phyloP scores from a whole-genome alignment of 1,139 yeast genomes.

The Lodderomyces elongisporus region DNA sequence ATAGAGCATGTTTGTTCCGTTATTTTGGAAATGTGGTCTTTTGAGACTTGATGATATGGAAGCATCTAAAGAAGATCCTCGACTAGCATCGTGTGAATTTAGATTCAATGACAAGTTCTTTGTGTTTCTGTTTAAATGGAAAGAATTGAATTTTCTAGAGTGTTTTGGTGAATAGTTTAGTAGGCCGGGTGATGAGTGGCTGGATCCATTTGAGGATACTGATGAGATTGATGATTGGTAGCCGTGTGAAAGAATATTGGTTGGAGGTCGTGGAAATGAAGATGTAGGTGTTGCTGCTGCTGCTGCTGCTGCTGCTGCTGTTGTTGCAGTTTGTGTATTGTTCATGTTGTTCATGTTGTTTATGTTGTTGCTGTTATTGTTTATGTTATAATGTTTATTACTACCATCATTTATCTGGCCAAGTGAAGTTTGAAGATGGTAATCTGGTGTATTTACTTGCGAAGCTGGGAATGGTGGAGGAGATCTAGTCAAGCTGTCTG shows the following conservation, averaged over 20 bases:
- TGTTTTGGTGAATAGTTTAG: conserved; percentile 37
- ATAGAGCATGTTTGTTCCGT: conserved; percentile 2
- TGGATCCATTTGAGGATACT: conserved; percentile 8
- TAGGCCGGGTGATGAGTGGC: conserved; percentile 10
- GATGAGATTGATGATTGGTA: conserved; percentile 9
- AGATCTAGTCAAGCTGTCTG: too few species aligned
- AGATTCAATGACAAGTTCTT: conserved; percentile 34
- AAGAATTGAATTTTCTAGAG: conserved; percentile 26
- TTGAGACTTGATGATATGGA: conserved; percentile 1
- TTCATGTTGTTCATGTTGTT: too few species aligned
- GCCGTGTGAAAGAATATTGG: conserved; percentile 5
- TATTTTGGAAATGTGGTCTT: background rate
- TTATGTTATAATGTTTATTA: too few species aligned
- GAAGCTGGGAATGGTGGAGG: too few species aligned
- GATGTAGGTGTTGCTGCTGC: conserved; percentile 1
- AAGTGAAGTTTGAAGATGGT: too few species aligned
- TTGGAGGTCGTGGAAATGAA: conserved; percentile 7
- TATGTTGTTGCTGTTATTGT: too few species aligned
- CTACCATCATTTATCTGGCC: too few species aligned
- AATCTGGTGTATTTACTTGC: too few species aligned
- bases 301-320: conserved; percentile 1
- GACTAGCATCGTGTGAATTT: conserved; percentile 5
- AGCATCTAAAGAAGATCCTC: too few species aligned
- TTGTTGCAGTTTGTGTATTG: too few species aligned
- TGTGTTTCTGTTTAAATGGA: conserved; percentile 25